Percentiles rank a stretch among this genome's conserved stretches.
Evolutionary conservation across 2,329 filamentous ascomycete species (phyloP).

Genomic region (Lachnellula suecica): DNA sequence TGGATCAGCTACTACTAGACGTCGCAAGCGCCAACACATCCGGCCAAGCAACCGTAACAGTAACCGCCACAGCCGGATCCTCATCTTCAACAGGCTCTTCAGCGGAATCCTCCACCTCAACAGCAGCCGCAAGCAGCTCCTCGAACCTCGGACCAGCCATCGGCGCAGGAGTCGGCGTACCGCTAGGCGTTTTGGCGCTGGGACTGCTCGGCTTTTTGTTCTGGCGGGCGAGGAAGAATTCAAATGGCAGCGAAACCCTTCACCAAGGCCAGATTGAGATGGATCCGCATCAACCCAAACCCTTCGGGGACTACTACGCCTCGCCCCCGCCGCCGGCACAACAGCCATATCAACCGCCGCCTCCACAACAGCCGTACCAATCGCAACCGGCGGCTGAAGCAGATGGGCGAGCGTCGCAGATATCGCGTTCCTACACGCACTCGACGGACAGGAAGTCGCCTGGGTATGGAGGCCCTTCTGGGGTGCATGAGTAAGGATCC

Average conservation of each 20-base stretch:
- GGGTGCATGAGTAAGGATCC: background rate
- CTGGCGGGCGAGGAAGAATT: slow-evolving; percentile 4
- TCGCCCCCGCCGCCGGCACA: background rate
- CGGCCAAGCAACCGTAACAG: slow-evolving; percentile 1
- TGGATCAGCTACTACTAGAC: slow-evolving; percentile 11
- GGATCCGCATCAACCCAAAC: background rate
- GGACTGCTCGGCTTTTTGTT: slow-evolving; percentile 11
- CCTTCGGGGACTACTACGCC: background rate
- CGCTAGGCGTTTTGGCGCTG: slow-evolving; percentile 3
- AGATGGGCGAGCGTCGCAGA: too few species aligned
- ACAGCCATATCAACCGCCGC: too few species aligned
- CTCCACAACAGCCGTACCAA: too few species aligned
- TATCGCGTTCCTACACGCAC: too few species aligned
- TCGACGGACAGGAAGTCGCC: too few species aligned
- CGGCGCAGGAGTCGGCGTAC: slow-evolving; percentile 9
- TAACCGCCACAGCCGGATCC: slow-evolving; percentile 2
- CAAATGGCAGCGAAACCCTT: background rate
- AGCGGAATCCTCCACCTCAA: background rate
- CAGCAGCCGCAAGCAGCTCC: background rate
- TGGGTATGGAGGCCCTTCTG: background rate
- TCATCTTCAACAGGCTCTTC: background rate
- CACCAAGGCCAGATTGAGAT: background rate
- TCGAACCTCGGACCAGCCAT: slow-evolving; percentile 3
- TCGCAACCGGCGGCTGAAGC: too few species aligned
- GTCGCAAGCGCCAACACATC: background rate